Percentiles rank a stretch among this genome's conserved stretches.
Evolutionary conservation across 2,329 filamentous ascomycete species (phyloP).

Genomic region (Pyrenophora graminea): DNA sequence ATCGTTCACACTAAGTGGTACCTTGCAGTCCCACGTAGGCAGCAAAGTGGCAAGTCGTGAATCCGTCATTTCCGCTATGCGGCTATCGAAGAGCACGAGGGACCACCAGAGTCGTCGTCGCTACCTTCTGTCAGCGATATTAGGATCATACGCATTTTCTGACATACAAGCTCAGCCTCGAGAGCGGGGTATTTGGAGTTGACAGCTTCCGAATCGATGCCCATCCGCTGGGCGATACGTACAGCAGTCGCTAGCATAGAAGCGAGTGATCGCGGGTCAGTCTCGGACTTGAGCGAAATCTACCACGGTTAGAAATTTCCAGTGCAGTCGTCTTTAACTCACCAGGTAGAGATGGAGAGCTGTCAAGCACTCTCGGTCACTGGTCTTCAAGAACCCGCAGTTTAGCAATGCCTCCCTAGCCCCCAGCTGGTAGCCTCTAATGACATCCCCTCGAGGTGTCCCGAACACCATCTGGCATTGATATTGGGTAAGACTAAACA

Average conservation of each 20-base stretch:
- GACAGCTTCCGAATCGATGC: conserved; percentile 62
- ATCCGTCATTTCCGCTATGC: conserved; percentile 58
- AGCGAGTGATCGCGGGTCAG: conserved; percentile 55
- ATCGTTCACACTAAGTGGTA: conserved; percentile 60
- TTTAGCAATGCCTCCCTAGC: conserved; percentile 64
- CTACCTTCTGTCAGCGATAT: conserved; percentile 13
- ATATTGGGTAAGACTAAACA: conserved; percentile 59
- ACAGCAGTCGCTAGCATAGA: conserved; percentile 62
- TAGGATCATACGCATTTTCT: neutral
- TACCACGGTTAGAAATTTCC: conserved; percentile 2
- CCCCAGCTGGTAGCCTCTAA: conserved; percentile 63
- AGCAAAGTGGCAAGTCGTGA: conserved; percentile 55
- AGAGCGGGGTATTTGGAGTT: conserved; percentile 57
- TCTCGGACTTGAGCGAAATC: conserved; percentile 58
- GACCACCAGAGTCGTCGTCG: conserved; percentile 66
- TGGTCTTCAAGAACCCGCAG: conserved; percentile 61
- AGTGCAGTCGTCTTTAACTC: conserved; percentile 21
- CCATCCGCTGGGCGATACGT: conserved; percentile 64
- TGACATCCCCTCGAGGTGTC: conserved; percentile 55
- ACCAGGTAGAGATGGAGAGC: conserved; percentile 61
- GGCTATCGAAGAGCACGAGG: conserved; percentile 61
- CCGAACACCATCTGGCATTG: conserved; percentile 60
- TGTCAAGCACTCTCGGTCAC: conserved; percentile 58
- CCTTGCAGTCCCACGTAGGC: conserved; percentile 54
- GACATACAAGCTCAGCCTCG: conserved; percentile 57